Percentiles rank a stretch among this genome's conserved stretches.
Evolutionary conservation across 2,329 filamentous ascomycete genomes (phyloP).

Genomic region (Aspergillus candidus): DNA sequence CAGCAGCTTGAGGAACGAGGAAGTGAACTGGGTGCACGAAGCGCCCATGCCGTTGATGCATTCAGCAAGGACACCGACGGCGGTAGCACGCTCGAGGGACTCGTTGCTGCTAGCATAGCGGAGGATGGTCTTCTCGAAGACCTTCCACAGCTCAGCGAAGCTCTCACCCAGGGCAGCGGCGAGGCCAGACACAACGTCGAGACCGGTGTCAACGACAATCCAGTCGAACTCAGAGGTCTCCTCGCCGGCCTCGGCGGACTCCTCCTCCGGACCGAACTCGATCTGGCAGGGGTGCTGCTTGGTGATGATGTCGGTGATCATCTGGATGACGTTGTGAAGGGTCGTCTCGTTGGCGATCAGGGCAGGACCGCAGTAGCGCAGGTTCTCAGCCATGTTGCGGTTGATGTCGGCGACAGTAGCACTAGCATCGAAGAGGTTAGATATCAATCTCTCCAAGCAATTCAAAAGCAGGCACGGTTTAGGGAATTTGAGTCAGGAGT

Average conservation of each 20-base stretch:
- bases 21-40: constrained; percentile 75
- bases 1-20: constrained; percentile 68
- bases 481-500: constrained; percentile 39
- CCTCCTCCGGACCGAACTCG: constrained; percentile 76
- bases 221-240: constrained; percentile 96
- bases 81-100: constrained; percentile 78
- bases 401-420: constrained; percentile 91
- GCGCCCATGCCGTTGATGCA: constrained; percentile 77
- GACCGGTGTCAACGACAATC: constrained; percentile 88
- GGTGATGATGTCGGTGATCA: constrained; percentile 72
- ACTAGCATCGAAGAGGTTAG: constrained; percentile 41
- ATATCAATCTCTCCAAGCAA: too few species aligned
- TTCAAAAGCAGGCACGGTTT: constrained; percentile 12
- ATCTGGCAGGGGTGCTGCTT: constrained; percentile 90
- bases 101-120: constrained; percentile 84
- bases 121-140: constrained; percentile 86
- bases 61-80: constrained; percentile 88
- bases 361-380: constrained; percentile 85
- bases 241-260: constrained; percentile 63
- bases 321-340: constrained; percentile 68
- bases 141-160: constrained; percentile 87
- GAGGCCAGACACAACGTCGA: constrained; percentile 83
- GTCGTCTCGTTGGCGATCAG: constrained; percentile 68
- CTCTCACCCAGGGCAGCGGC: constrained; percentile 72
- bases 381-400: constrained; percentile 80